Evolutionary conservation across 1,284 basidiomycete genomes (phyloP).

Genomic region (Leucoagaricus sp.): DNA sequence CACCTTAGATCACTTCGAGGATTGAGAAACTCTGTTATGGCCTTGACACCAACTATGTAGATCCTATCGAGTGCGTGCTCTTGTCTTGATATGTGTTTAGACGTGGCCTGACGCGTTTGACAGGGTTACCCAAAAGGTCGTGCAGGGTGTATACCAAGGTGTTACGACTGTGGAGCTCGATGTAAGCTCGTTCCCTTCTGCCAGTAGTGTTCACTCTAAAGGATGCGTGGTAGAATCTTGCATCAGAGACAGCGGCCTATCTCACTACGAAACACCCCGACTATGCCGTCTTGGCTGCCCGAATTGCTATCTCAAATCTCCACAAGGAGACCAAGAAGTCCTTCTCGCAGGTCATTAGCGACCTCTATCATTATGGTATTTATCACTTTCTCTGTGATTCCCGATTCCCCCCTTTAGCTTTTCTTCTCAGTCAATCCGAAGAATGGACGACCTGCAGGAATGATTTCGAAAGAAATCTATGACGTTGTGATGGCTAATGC

Average conservation of each 20-base stretch:
- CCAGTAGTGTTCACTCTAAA: slow-evolving; percentile 6
- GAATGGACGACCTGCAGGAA: slow-evolving; percentile 83
- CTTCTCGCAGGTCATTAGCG: slow-evolving; percentile 91
- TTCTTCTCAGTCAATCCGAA: slow-evolving; percentile 89
- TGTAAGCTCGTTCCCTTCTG: slow-evolving; percentile 46
- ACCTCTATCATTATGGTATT: slow-evolving; percentile 88
- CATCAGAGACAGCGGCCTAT: slow-evolving; percentile 96
- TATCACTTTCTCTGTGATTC: slow-evolving; percentile 6
- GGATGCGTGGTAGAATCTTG: slow-evolving; percentile 68
- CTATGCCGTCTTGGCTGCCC: slow-evolving; percentile 97
- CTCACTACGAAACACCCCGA: slow-evolving; percentile 97
- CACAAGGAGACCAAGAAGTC: slow-evolving; percentile 99
- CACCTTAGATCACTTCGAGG: slow-evolving; percentile 78
- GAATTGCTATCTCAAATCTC: slow-evolving; percentile 97
- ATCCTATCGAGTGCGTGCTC: slow-evolving; percentile 83
- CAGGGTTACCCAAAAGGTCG: slow-evolving; percentile 93
- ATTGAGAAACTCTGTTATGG: slow-evolving; percentile 98
- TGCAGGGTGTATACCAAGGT: slow-evolving; percentile 92
- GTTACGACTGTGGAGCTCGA: slow-evolving; percentile 98
- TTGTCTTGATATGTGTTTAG: background rate
- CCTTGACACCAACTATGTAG: slow-evolving; percentile 90
- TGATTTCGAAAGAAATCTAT: slow-evolving; percentile 93
- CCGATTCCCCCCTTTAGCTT: background rate
- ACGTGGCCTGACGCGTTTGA: slow-evolving; percentile 6
- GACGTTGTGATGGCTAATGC: slow-evolving; percentile 84